Evolutionary conservation across 1,284 basidiomycete species (phyloP), one percentile per base, ranked within the genome.

Genomic region (Cutaneotrichosporon daszewskae): DNA sequence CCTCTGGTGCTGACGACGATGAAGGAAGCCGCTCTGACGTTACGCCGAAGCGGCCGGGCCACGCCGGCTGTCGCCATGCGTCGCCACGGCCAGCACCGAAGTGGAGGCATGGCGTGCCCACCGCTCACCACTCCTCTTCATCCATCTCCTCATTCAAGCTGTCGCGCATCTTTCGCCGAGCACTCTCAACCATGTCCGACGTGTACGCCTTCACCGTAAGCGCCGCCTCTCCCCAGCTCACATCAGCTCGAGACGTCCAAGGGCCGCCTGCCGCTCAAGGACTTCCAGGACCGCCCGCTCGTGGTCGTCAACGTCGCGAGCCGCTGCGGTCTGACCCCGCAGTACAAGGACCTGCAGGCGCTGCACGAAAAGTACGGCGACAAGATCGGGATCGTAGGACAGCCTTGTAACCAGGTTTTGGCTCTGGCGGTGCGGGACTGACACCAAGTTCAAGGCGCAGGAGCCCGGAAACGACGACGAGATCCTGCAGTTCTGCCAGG

Each of bases 351-450:
- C 53, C 78, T 95, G 17, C 86, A 95, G 71, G 75, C 74, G 7
- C 72, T 95, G 26, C 81, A 91, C 69, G 81, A 90, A 55, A 87
- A 89, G 69, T 83, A 90, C 75, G 82, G 84, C 57, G 75, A 79
- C 48, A 85, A 76, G 14, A 77, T 94, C 42, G 75, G 82, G 47
- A 79, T 92, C 57, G 76, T 94, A 45, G 89, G 90, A 2, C 92
- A 92, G 76, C 89, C 89, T 24, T 91, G 83, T 74, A 92, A 94
- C 68, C 89, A 91, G 75, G 43, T 34, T 14, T 87, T 87, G 8
- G 6, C 8, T 14, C 26, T 14, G 9, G 8, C 11, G 7, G 16
- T 1, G 10, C 7, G 10, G n/a, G 12, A 27, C 41, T 43, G 19
- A 32, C 25, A 14, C 4, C 10, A 22, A 45, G 43, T 72, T 74